Base-by-base conservation (phyloP, 352 stramenopile species). In the Elongisporangium prolatum region DNA sequence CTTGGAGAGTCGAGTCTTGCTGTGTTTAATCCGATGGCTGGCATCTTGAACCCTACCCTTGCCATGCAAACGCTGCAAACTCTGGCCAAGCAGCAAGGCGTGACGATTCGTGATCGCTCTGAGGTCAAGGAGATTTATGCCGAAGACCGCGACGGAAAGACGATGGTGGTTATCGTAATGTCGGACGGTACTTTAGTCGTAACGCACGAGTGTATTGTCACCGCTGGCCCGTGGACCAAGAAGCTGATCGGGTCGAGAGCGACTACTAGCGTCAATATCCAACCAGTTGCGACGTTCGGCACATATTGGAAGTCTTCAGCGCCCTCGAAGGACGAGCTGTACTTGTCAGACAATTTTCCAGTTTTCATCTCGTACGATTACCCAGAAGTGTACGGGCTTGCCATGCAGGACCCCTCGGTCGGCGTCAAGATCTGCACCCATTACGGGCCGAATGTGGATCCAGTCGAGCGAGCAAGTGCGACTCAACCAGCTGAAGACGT, bases 351-450 rank as follows among this genome's bases (percentile, higher is more conserved):
- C 64, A 73, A 69, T 16, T 86, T 89, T 58, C 77, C 80, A 3
- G 77, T 87, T 25, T 90, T 87, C 20, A 84, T 90, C 63, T 80
- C 84, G 57, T 86, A 86, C 64, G 75, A 74, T 2, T 52, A 68
- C 21, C 70, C 76, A 0, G 71, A 71, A 38, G 47, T 86, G 5
- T 90, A 90, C 37, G 80, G 76, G 13, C 60, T 90, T 22, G 72
- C 74, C 0, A 75, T 85, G 66, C 67, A 78, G 40, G 57, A 79
- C 25, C 38, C 56, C 8, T 25, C 60, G 2, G 64, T 82, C 53
- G 86, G 80, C 20, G 72, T 92, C 21, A 96, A 96, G 60, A 79
- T 93, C 65, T 90, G 79, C 18, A 62, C 75, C 18, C 87, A 96
- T 53, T 61, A 80, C 25, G 75, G 69, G 21, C 71, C 73, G 1